These are phyloP conservation scores for Maudiozyma pseudohumilis DNA, from an alignment of 805 yeast species.

Conservation along the genomic window DNA sequence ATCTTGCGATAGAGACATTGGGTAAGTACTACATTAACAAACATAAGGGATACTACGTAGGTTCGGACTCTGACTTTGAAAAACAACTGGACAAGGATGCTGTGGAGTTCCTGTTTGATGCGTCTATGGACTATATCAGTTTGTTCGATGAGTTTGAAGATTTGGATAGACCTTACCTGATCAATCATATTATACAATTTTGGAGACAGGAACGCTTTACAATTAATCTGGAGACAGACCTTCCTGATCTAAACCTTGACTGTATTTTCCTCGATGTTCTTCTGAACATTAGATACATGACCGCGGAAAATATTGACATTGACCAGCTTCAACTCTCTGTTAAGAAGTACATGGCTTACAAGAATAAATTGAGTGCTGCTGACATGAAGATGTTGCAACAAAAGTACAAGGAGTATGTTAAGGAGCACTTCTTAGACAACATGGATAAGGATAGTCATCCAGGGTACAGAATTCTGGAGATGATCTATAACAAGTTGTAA, in stretches of 20 bases:
- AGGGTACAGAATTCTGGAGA: constrained; percentile 22
- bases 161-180: constrained; percentile 58
- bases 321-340: constrained; percentile 58
- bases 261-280: constrained; percentile 45
- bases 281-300: constrained; percentile 52
- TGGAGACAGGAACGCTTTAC: constrained; percentile 36
- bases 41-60: constrained; percentile 27
- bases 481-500: constrained; percentile 27
- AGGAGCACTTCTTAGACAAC: constrained; percentile 26
- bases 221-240: constrained; percentile 18
- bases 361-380: constrained; percentile 33
- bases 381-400: constrained; percentile 29
- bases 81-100: constrained; percentile 19
- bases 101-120: constrained; percentile 30
- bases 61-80: constrained; percentile 28
- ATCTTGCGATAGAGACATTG: constrained; percentile 49
- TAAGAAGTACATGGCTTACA: constrained; percentile 57
- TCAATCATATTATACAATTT: constrained; percentile 51
- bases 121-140: constrained; percentile 38
- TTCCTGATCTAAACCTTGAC: constrained; percentile 31
- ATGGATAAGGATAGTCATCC: constrained; percentile 21
- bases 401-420: constrained; percentile 27
- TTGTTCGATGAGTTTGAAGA: constrained; percentile 62
- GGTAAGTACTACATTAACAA: constrained; percentile 23
- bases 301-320: constrained; percentile 34